phyloP scores from a whole-genome alignment of 1,284 basidiomycete species.

The Flammula alnicola region DNA sequence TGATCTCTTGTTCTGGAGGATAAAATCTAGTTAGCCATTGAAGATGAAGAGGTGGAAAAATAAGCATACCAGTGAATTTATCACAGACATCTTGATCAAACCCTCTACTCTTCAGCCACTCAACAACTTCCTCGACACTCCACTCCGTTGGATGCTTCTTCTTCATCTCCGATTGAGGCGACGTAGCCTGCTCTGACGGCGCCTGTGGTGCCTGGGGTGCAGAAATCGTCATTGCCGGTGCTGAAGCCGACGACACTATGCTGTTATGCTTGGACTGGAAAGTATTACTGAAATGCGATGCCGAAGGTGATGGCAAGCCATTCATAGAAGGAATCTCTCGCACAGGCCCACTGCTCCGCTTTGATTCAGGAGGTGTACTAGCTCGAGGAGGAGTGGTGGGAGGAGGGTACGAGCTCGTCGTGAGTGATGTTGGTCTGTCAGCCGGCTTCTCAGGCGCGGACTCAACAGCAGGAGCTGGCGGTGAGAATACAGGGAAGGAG shows the following conservation, averaged over 20 bases:
- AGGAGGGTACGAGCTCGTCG: slow-evolving; percentile 17
- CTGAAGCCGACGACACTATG: slow-evolving; percentile 22
- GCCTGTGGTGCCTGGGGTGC: slow-evolving; percentile 13
- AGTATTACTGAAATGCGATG: slow-evolving; percentile 19
- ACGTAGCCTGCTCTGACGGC: slow-evolving; percentile 16
- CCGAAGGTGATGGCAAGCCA: slow-evolving; percentile 25
- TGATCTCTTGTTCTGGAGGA: slow-evolving; percentile 91
- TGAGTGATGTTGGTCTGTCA: slow-evolving; percentile 17
- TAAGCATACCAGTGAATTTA: slow-evolving; percentile 79
- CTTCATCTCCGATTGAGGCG: slow-evolving; percentile 28
- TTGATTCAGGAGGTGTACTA: slow-evolving; percentile 10
- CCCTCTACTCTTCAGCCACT: slow-evolving; percentile 85
- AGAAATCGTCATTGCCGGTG: slow-evolving; percentile 17
- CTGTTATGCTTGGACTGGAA: slow-evolving; percentile 23
- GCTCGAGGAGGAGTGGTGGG: slow-evolving; percentile 19
- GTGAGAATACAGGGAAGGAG: slow-evolving; percentile 40
- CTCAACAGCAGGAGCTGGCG: slow-evolving; percentile 17
- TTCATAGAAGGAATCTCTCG: slow-evolving; percentile 22
- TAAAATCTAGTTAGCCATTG: slow-evolving; percentile 4
- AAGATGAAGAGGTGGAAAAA: neutral
- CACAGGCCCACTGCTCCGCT: slow-evolving; percentile 22
- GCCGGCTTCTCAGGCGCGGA: slow-evolving; percentile 6
- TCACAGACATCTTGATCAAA: slow-evolving; percentile 85
- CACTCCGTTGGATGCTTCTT: slow-evolving; percentile 71
- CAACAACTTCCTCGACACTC: slow-evolving; percentile 88